Percentiles rank a stretch among this genome's conserved stretches.
These are phyloP conservation scores for Blastomyces percursus DNA, from an alignment of 2,329 filamentous ascomycete genomes.

Conservation along the genomic window DNA sequence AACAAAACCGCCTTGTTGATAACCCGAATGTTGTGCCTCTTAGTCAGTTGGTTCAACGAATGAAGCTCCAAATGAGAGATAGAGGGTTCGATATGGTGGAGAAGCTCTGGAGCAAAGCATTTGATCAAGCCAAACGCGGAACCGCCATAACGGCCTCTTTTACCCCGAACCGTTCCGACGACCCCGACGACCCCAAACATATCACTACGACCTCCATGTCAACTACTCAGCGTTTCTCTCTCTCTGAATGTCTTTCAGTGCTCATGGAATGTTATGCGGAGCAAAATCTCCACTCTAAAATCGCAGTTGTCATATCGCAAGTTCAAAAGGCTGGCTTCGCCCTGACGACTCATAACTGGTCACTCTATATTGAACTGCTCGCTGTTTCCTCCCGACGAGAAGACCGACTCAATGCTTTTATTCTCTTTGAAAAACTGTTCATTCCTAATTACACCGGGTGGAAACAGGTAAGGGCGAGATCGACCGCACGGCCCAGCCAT, in stretches of 20 bases:
- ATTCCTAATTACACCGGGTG: slow-evolving; percentile 74
- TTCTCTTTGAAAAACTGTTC: slow-evolving; percentile 61
- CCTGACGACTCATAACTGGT: slow-evolving; percentile 70
- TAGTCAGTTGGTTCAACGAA: slow-evolving; percentile 35
- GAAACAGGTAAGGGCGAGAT: slow-evolving; percentile 33
- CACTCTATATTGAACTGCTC: slow-evolving; percentile 60
- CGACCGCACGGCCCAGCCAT: slow-evolving; percentile 21
- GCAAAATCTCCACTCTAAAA: slow-evolving; percentile 44
- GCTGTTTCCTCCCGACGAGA: slow-evolving; percentile 48
- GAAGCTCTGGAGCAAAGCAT: slow-evolving; percentile 54
- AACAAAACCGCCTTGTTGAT: slow-evolving; percentile 9
- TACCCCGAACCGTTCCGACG: background rate
- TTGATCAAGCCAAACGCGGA: slow-evolving; percentile 41
- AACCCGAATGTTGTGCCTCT: slow-evolving; percentile 10
- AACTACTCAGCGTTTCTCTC: slow-evolving; percentile 37
- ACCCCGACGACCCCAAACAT: background rate
- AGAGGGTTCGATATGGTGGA: slow-evolving; percentile 50
- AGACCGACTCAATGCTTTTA: slow-evolving; percentile 51
- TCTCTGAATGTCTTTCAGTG: slow-evolving; percentile 39
- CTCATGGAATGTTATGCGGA: slow-evolving; percentile 43
- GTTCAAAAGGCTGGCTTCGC: slow-evolving; percentile 57
- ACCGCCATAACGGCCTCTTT: slow-evolving; percentile 15
- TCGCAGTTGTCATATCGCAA: slow-evolving; percentile 44
- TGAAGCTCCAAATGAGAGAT: slow-evolving; percentile 53
- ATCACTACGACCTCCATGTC: slow-evolving; percentile 18